Evolutionary conservation across 768 basidiomycete species (phyloP).

Genomic region (Lanmaoa pseudosensibilis): DNA sequence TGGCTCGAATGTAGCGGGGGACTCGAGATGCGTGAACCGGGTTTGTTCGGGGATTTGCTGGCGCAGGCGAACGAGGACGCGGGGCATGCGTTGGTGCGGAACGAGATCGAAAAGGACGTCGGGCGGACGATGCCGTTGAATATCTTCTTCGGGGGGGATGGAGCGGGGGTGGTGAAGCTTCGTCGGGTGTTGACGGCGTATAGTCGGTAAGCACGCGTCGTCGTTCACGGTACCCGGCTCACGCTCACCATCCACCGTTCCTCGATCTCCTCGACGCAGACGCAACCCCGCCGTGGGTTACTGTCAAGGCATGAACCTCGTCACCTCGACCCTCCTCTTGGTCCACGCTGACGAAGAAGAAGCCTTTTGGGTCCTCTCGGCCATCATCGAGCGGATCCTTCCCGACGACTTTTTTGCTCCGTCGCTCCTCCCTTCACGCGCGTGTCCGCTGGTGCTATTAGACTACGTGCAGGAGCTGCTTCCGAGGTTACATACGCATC

Average conservation of each 20-base stretch:
- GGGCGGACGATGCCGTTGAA: constrained; percentile 91
- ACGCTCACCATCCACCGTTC: neutral
- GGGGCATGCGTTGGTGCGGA: constrained; percentile 48
- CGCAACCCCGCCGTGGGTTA: constrained; percentile 93
- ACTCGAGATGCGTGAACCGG: constrained; percentile 89
- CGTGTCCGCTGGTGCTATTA: constrained; percentile 87
- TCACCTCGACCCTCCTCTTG: constrained; percentile 90
- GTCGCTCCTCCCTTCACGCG: constrained; percentile 86
- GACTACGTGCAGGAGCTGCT: constrained; percentile 80
- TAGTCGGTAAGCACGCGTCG: constrained; percentile 62
- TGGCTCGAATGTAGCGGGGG: constrained; percentile 96
- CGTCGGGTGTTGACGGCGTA: constrained; percentile 89
- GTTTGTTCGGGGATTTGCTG: constrained; percentile 84
- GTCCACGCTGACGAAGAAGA: constrained; percentile 96
- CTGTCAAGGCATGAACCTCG: constrained; percentile 93
- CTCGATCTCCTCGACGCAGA: constrained; percentile 38
- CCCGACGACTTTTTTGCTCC: constrained; percentile 95
- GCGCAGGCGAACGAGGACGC: constrained; percentile 45
- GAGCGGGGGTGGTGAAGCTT: constrained; percentile 89
- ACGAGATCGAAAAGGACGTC: constrained; percentile 96
- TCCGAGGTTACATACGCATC: constrained; percentile 74
- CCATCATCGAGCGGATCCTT: constrained; percentile 84
- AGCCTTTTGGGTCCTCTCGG: constrained; percentile 92
- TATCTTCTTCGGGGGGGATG: constrained; percentile 96
- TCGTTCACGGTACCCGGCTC: neutral